A percentile compares a stretch with the other conserved stretches of the same genome.
These are phyloP conservation scores for Gomphus bonarii DNA, from an alignment of 1,284 basidiomycete genomes.

Conservation along the genomic window DNA sequence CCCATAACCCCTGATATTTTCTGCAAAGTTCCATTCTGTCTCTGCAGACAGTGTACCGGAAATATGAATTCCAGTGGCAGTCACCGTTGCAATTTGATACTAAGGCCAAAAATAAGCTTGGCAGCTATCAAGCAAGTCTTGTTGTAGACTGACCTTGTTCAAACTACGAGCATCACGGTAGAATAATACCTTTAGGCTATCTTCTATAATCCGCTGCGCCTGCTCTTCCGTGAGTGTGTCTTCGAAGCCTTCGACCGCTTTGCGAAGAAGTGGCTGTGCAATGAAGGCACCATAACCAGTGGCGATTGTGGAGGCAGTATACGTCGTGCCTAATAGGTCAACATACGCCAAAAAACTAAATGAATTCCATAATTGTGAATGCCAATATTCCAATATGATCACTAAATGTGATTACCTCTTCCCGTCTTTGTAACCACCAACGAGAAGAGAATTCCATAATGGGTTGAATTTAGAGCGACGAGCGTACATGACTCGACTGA, in stretches of 20 bases:
- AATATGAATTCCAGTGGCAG: conserved; percentile 67
- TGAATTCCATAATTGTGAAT: not conserved
- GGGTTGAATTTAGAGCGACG: conserved; percentile 87
- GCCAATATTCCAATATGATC: not conserved
- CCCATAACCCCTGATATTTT: conserved; percentile 84
- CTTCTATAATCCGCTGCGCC: conserved; percentile 72
- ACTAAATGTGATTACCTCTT: conserved; percentile 39
- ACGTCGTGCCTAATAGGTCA: conserved; percentile 95
- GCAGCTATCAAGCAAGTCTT: not conserved
- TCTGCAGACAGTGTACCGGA: conserved; percentile 71
- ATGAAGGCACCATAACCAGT: conserved; percentile 96
- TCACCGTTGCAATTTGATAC: conserved; percentile 95
- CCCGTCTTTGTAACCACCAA: conserved; percentile 85
- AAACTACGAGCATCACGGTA: conserved; percentile 95
- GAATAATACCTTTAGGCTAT: conserved; percentile 90
- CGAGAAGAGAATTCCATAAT: conserved; percentile 90
- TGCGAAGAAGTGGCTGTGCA: conserved; percentile 86
- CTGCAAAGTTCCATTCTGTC: conserved; percentile 89
- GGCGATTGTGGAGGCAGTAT: conserved; percentile 88
- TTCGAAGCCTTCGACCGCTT: conserved; percentile 80
- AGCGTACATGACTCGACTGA: conserved; percentile 86
- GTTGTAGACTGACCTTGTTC: conserved; percentile 69
- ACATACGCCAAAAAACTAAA: conserved; percentile 87
- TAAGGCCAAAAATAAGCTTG: conserved; percentile 22
- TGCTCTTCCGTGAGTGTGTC: conserved; percentile 69